Evolutionary conservation across 441 rosid species (phyloP).

Genomic region (Mallotus repandus): DNA sequence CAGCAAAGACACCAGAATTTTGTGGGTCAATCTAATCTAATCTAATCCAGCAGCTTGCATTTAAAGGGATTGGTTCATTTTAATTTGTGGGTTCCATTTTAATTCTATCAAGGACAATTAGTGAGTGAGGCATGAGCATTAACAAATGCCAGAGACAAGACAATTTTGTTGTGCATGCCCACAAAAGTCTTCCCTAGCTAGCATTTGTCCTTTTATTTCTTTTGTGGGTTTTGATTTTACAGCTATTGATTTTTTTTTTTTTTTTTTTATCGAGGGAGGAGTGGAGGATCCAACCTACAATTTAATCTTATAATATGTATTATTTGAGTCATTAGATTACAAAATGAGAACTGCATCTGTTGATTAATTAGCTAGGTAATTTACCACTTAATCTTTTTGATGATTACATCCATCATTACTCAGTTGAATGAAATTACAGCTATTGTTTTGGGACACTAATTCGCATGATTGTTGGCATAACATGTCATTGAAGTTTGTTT

Average conservation of each 20-base stretch:
- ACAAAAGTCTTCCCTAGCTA: not conserved
- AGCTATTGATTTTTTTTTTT: no score
- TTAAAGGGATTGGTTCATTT: constrained; percentile 6
- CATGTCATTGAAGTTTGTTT: not conserved
- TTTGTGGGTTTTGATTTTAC: not conserved
- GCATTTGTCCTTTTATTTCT: not conserved
- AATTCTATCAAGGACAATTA: not conserved
- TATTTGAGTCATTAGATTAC: no score
- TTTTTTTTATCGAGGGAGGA: no score
- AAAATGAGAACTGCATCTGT: no score
- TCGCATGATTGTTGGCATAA: not conserved
- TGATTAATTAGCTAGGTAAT: not conserved
- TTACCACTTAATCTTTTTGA: not conserved
- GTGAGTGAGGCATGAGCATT: not conserved
- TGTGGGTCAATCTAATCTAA: constrained; percentile 10
- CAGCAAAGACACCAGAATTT: not conserved
- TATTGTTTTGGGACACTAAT: not conserved
- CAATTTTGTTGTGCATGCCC: not conserved
- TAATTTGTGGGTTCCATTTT: constrained; percentile 3
- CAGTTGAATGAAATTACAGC: not conserved
- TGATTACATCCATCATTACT: constrained; percentile 8
- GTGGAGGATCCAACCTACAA: no score
- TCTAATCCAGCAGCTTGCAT: not conserved
- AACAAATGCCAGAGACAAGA: not conserved
- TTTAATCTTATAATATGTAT: no score